Conservation (phyloP, 2,329 filamentous ascomycete genomes). For the Microdochium paspali region DNA sequence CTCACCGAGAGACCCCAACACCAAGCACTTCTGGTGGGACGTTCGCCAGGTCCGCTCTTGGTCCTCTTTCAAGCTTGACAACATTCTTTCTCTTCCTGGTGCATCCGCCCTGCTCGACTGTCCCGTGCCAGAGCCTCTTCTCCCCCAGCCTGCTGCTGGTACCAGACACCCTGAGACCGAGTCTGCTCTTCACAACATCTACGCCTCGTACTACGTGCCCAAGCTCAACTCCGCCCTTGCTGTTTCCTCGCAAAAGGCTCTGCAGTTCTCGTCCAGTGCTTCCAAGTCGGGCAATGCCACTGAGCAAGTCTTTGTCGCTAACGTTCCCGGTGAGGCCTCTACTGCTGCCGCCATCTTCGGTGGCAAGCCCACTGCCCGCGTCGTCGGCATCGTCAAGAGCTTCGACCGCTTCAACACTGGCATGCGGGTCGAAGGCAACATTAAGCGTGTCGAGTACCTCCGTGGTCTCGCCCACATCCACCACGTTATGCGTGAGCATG, state of each 20-base stretch:
- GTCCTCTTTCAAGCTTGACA: slow-evolving; percentile 66
- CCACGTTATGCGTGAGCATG: slow-evolving; percentile 86
- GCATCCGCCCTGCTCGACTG: slow-evolving; percentile 65
- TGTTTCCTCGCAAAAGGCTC: slow-evolving; percentile 61
- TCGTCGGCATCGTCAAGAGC: slow-evolving; percentile 68
- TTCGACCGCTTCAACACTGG: slow-evolving; percentile 94
- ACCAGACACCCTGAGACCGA: slow-evolving; percentile 71
- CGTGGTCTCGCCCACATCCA: slow-evolving; percentile 79
- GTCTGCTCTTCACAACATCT: slow-evolving; percentile 63
- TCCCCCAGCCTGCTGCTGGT: slow-evolving; percentile 47
- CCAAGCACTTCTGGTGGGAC: slow-evolving; percentile 93
- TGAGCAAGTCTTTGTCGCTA: slow-evolving; percentile 58
- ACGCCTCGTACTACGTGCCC: slow-evolving; percentile 69
- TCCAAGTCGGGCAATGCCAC: slow-evolving; percentile 23
- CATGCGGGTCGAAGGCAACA: slow-evolving; percentile 78
- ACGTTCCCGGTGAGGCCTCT: slow-evolving; percentile 44
- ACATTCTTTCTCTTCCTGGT: slow-evolving; percentile 63
- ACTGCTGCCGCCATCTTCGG: slow-evolving; percentile 44
- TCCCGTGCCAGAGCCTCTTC: slow-evolving; percentile 50
- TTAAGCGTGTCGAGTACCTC: slow-evolving; percentile 83
- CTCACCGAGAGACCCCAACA: slow-evolving; percentile 54
- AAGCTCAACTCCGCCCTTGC: slow-evolving; percentile 80
- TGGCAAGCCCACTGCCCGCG: slow-evolving; percentile 34
- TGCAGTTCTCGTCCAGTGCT: slow-evolving; percentile 31
- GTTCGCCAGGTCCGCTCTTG: slow-evolving; percentile 79